A percentile compares a stretch with the other conserved stretches of the same genome.
Conservation (phyloP, 768 basidiomycete genomes). For the Leucocoprinus birnbaumii region DNA sequence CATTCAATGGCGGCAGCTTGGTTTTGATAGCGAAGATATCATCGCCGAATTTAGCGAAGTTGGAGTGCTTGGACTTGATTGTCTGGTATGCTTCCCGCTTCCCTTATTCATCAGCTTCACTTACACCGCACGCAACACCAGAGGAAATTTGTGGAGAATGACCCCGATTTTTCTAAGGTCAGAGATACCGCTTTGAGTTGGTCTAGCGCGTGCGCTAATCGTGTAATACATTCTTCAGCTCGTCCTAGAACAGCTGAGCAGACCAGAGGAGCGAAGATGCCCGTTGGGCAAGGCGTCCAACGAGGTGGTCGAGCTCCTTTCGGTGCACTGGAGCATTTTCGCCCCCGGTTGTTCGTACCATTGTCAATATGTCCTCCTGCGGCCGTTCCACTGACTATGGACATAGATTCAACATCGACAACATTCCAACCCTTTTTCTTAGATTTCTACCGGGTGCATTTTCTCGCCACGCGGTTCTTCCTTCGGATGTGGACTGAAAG, state of each 20-base stretch:
- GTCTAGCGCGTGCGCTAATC: conserved; percentile 1
- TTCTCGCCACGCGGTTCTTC: conserved; percentile 81
- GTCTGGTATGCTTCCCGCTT: conserved; percentile 55
- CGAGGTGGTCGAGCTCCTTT: conserved; percentile 80
- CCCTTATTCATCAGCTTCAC: neutral
- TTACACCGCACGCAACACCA: conserved; percentile 21
- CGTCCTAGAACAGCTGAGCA: conserved; percentile 75
- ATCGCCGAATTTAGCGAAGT: conserved; percentile 74
- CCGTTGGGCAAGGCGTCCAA: conserved; percentile 83
- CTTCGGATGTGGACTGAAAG: conserved; percentile 92
- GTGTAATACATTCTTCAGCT: conserved; percentile 43
- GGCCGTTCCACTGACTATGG: conserved; percentile 10
- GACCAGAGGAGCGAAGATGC: conserved; percentile 72
- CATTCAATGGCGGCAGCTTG: conserved; percentile 75
- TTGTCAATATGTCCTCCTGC: conserved; percentile 3
- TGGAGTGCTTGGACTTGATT: conserved; percentile 80
- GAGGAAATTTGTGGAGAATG: conserved; percentile 66
- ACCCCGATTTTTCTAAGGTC: conserved; percentile 79
- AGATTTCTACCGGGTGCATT: conserved; percentile 79
- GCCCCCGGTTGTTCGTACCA: conserved; percentile 73
- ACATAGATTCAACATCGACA: conserved; percentile 71
- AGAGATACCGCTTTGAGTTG: conserved; percentile 3
- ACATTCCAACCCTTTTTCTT: conserved; percentile 87
- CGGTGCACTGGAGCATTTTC: conserved; percentile 83
- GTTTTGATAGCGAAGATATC: conserved; percentile 75